Base-by-base conservation (phyloP, 2,329 filamentous ascomycete species). In the Arthroderma uncinatum region DNA sequence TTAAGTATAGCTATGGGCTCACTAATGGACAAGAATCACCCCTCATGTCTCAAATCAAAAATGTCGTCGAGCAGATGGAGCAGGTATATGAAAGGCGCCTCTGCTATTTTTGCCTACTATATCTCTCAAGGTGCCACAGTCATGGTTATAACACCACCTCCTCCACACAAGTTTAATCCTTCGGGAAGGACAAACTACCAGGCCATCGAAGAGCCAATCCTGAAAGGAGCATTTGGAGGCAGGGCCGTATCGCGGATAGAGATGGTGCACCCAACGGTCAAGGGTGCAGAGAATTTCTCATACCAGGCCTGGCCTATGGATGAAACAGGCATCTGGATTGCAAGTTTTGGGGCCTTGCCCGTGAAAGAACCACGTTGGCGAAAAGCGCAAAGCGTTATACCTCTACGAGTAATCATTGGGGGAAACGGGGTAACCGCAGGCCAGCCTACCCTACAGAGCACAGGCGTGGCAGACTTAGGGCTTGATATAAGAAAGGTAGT, bases 301-400 rank as follows among this genome's bases (percentile, higher is more conserved):
- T 67, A 68, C 57, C 61, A 66, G 57, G 55, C 62, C 25, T 67
- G 64, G 64, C 66, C 64, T 2, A 42, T 59, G 9, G 62, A 67
- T 57, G 36, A 62, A 56, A 60, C 54, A 6, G 36, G 44, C 21
- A 56, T 55, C 34, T 67, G 64, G 62, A 37, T 59, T 58, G 55
- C 47, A 50, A 50, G 42, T 16, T 63, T 62, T 57, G 60, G 59
- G 16, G 34, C 34, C 21, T 36, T 39, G 16, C 21, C 16, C 21
- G n/a, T 14, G 12, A 36, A 50, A 47, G 21, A 50, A 56, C 54
- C 42, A 56, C 21, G 1, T 28, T 55, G 53, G 53, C 40, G 40
- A 23, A 44, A 6, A 19, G 40, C 40, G 40, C 16, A 10, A 44
- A 21, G 1, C 16, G 19, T 44, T 12, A 40, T 40, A 40, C 19